Evolutionary conservation across 306 rosid species (phyloP), one percentile per base, ranked within the genome.

Genomic region (Canavalia gladiata): DNA sequence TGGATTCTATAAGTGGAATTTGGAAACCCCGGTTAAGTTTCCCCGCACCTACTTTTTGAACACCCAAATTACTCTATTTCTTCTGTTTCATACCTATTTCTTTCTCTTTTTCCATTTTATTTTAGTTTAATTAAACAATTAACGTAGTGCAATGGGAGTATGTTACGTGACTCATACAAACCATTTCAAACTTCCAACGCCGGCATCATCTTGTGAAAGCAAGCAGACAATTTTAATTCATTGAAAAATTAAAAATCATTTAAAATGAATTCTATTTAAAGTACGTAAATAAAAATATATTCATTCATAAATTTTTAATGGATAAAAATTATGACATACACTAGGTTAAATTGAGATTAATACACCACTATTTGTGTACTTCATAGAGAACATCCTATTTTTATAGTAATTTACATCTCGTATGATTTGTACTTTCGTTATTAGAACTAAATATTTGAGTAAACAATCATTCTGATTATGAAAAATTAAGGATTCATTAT

Each of bases 11-110:
- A 55, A 31, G 29, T 58, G 66, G 62, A 55, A 50, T 50, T 18
- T 33, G 84, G 81, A 82, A 86, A 75, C 63, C 0, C 47, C 77
- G 0, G 3, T 35, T 57, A 69, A 82, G 75, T 82, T 82, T 68
- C 89, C 83, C 49, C 8, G n/a, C 81, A 73, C 77, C 45, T 12
- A 42, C 82, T 52, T 74, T 43, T 45, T 77, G 3, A 60, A 43
- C 66, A 2, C 3, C 8, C 33, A 49, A 66, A 25, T 11, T 18
- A 18, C 25, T 18, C 25, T 18, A 18, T 2, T 52, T 50, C 3
- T 50, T 4, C 18, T 25, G 4, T 18, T 28, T 58, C 35, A 47
- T 11, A 42, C 35, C 6, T 25, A 33, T 39, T 29, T 43, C 54
- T 34, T 68, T 13, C 4, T 37, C 50, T 25, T 9, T 64, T 39